Conservation (phyloP, 75 land plant species). For the Selaginella moellendorffii region DNA sequence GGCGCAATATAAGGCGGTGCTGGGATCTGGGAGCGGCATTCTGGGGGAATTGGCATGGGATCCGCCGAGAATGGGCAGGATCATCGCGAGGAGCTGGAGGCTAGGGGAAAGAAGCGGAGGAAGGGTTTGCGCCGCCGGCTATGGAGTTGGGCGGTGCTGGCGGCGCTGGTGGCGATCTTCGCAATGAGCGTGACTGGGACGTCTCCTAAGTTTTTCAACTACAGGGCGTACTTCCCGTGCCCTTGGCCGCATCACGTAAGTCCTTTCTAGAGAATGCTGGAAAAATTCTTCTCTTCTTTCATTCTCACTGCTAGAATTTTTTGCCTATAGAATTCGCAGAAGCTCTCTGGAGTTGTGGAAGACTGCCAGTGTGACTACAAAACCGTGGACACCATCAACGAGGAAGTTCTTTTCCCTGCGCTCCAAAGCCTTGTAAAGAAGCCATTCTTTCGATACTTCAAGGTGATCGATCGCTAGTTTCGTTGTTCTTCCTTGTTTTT, state of each 20-base stretch:
- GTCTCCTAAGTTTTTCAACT: not conserved
- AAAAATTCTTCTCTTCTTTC: too few species aligned
- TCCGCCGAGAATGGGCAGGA: not conserved
- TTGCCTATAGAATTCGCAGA: constrained; percentile 11
- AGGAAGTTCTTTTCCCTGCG: constrained; percentile 45
- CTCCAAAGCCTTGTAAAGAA: constrained; percentile 61
- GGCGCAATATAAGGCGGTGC: too few species aligned
- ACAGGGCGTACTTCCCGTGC: not conserved
- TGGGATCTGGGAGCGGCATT: too few species aligned
- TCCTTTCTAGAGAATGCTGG: too few species aligned
- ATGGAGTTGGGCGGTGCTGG: not conserved
- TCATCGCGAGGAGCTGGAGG: not conserved
- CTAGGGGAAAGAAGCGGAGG: not conserved
- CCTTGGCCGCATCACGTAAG: not conserved
- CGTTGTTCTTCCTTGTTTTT: too few species aligned
- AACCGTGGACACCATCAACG: constrained; percentile 58
- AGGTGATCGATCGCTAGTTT: too few species aligned
- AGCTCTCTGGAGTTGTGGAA: constrained; percentile 50
- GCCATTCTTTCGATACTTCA: constrained; percentile 83
- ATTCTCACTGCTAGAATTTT: too few species aligned
- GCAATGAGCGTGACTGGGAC: not conserved
- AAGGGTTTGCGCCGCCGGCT: not conserved
- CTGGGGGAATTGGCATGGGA: not conserved
- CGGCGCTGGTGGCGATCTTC: not conserved
- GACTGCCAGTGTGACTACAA: constrained; percentile 89